These are phyloP conservation scores for Rhizoctonia solani DNA, from an alignment of 1,284 basidiomycete species.

Conservation along the genomic window DNA sequence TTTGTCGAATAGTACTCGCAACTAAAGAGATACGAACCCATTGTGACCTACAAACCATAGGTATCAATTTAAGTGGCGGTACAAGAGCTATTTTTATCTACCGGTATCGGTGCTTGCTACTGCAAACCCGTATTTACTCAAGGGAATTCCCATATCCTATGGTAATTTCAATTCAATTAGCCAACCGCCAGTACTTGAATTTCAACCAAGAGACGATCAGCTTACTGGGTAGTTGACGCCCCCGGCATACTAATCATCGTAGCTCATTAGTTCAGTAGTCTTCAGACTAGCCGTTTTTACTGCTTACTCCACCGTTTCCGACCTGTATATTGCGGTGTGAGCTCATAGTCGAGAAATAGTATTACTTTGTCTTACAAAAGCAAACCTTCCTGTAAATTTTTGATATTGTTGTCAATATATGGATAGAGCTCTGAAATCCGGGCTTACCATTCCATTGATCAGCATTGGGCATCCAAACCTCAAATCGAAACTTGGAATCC, in stretches of 20 bases:
- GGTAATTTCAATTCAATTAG: neutral
- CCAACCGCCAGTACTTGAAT: neutral
- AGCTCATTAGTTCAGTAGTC: neutral
- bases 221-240: conserved; percentile 21
- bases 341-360: neutral
- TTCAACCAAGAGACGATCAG: neutral
- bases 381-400: conserved; percentile 14
- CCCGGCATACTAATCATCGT: conserved; percentile 5
- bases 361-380: conserved; percentile 4
- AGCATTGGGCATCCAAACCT: conserved; percentile 17
- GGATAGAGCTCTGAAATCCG: neutral
- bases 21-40: neutral
- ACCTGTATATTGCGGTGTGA: neutral
- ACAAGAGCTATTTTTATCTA: conserved; percentile 11
- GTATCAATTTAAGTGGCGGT: neutral
- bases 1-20: neutral
- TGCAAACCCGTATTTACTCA: conserved; percentile 25
- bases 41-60: conserved; percentile 12
- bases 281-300: neutral
- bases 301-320: conserved; percentile 30
- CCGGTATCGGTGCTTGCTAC: conserved; percentile 19
- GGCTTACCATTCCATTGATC: conserved; percentile 31
- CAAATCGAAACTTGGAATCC: conserved; percentile 17
- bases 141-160: conserved; percentile 27
- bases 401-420: neutral